Base-by-base conservation (phyloP, 768 basidiomycete genomes). In the Termitomyces sp. region DNA sequence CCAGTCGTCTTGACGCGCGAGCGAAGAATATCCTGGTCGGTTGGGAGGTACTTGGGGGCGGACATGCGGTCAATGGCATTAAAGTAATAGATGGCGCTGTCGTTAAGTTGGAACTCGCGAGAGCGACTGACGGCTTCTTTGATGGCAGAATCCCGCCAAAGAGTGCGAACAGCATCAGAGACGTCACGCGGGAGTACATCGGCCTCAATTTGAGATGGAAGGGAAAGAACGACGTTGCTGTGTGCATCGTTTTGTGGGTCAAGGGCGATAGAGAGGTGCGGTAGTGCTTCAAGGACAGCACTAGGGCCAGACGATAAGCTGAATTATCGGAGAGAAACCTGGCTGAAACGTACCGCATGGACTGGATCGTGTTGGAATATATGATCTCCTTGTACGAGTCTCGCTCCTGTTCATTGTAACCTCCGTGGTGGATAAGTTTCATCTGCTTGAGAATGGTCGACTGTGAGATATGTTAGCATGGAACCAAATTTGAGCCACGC, bases 71-170 rank as follows among this genome's bases (percentile, higher is more conserved):
- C 85, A 64, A 98, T 92, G 13, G 87, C 74, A 69, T 87, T 90
- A 79, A 98, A 98, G 78, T 96, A 98, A 82, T 98, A 98, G 14
- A 92, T 83, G 2, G 96, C 96, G 4, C 86, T 90, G 73, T 99
- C 96, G 73, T 98, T 98, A 55, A 99, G 80, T 74, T 99, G 95
- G 79, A 96, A 94, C 74, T 98, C 96, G 53, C 93, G 84, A 16
- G 88, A 85, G 55, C 94, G 82, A 50, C 81, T 77, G 34, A 94
- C 93, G 29, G 94, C 92, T 61, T 89, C 86, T 63, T 81, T 82
- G 47, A 98, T 86, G 44, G 87, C 90, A 3, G 80, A 74, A 63
- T 92, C 89, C 1, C 72, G 72, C 95, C 95, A 97, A 27, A 98
- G 81, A 2, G 82, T 82, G 1, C 82, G 81, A 57, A 97, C 76